phyloP scores from a whole-genome alignment of 2,329 filamentous ascomycete species.

The Scedosporium aurantiacum region DNA sequence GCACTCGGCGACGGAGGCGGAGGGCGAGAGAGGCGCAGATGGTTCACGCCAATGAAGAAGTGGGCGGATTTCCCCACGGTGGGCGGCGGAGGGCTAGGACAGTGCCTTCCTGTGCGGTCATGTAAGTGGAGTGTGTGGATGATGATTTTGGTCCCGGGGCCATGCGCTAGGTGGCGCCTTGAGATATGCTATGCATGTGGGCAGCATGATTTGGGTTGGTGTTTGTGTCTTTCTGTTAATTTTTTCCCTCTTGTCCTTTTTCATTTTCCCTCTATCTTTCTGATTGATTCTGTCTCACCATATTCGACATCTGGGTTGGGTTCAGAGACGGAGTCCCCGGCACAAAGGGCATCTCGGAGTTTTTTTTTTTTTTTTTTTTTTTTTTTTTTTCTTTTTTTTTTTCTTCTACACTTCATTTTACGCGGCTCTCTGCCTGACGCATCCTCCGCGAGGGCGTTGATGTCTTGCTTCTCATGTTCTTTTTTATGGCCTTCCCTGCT shows the following conservation, averaged over 20 bases:
- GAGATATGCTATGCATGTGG: too few relatives aligned
- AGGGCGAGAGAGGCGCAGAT: conserved; percentile 72
- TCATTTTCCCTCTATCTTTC: background rate
- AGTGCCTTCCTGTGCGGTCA: conserved; percentile 48
- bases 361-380: background rate
- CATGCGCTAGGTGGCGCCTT: background rate
- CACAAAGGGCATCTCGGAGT: background rate
- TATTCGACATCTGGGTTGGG: too few relatives aligned
- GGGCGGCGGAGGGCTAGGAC: conserved; percentile 54
- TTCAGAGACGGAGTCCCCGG: too few relatives aligned
- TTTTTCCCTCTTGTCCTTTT: background rate
- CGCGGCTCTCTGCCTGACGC: too few relatives aligned
- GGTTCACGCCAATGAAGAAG: conserved; percentile 71
- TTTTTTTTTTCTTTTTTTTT: background rate
- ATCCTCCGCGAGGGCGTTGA: too few relatives aligned
- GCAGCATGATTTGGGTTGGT: background rate
- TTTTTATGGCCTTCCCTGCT: too few relatives aligned
- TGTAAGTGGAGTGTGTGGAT: conserved; percentile 31
- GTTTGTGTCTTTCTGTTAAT: background rate
- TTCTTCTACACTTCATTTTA: too few relatives aligned
- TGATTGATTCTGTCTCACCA: background rate
- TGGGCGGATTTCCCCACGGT: conserved; percentile 42
- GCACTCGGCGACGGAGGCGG: conserved; percentile 58
- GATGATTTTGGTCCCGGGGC: background rate
- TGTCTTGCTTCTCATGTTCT: too few relatives aligned